These are phyloP conservation scores for Lichenothelia convexa DNA, from an alignment of 495 filamentous ascomycete species.

Conservation along the genomic window DNA sequence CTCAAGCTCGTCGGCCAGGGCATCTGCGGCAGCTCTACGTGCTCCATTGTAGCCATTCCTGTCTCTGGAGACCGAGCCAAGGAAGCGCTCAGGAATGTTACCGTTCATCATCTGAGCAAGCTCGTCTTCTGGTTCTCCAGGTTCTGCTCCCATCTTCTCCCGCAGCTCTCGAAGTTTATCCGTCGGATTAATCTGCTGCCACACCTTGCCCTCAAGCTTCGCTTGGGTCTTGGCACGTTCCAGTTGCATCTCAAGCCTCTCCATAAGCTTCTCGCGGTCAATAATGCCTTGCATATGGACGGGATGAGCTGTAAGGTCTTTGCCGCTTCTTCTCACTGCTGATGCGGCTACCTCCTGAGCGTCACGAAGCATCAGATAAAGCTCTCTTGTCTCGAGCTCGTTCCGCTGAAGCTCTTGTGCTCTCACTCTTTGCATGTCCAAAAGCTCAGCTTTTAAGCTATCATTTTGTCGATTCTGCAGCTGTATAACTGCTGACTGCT, in stretches of 20 bases:
- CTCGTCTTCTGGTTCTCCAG: slow-evolving; percentile 22
- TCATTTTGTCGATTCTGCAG: slow-evolving; percentile 74
- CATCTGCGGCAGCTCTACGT: background rate
- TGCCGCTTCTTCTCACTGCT: slow-evolving; percentile 38
- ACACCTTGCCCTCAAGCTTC: slow-evolving; percentile 88
- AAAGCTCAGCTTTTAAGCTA: slow-evolving; percentile 69
- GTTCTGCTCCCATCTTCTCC: slow-evolving; percentile 72
- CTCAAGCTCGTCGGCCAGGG: slow-evolving; percentile 6
- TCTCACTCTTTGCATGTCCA: slow-evolving; percentile 67
- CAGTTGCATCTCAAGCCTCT: slow-evolving; percentile 78
- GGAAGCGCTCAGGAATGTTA: slow-evolving; percentile 9
- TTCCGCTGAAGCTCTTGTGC: slow-evolving; percentile 88
- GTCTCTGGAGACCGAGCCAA: slow-evolving; percentile 22
- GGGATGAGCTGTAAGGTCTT: slow-evolving; percentile 37
- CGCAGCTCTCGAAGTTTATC: slow-evolving; percentile 81
- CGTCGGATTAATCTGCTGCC: slow-evolving; percentile 67
- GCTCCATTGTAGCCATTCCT: slow-evolving; percentile 21
- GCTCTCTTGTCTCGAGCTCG: slow-evolving; percentile 84
- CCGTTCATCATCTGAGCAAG: slow-evolving; percentile 20
- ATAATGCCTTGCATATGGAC: slow-evolving; percentile 79
- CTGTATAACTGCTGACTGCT: slow-evolving; percentile 78
- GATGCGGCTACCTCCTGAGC: slow-evolving; percentile 83
- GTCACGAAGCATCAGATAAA: slow-evolving; percentile 96
- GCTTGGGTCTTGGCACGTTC: slow-evolving; percentile 96
- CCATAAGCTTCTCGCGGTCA: slow-evolving; percentile 81